Base-by-base conservation (phyloP, 2,329 filamentous ascomycete species). In the Aspergillus texensis region DNA sequence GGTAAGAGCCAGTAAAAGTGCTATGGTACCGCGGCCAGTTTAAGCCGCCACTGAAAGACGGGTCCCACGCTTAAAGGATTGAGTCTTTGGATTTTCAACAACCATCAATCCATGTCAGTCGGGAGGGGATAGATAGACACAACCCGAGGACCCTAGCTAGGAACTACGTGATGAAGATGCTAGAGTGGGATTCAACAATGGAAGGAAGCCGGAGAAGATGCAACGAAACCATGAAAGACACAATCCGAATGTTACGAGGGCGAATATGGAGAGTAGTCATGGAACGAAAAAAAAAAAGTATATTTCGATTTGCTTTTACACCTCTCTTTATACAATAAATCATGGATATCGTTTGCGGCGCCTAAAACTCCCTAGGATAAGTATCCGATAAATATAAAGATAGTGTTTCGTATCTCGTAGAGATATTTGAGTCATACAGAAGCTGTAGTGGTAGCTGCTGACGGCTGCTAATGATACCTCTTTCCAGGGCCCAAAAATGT, bases 1-100 rank as follows among this genome's bases (percentile, higher is more conserved):
- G 74, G 74, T 65, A 80, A 80, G 73, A 71, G 69, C 65, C 72
- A 73, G 67, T 80, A 78, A 74, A n/a, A 64, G 16, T 26, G 19
- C 19, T 24, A 34, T 36, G 32, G n/a, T 2, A 55, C 5, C 10
- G 30, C 48, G 28, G 30, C 24, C 28, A 32, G n/a, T 55, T 28
- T 16, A 36, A 41, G n/a, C 30, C 3, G 11, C n/a, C 14, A 57
- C 26, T 32, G 12, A 46, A 24, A 57, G n/a, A 10, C 28, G 55
- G 10, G 21, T 26, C 24, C 16, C 39, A 26, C 14, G 12, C n/a
- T 19, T 16, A 39, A 14, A 24, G 21, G 52, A 52, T 53, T 30
- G 58, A 43, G 36, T 48, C 46, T 45, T 53, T 54, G 68, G 71
- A 71, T 69, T 67, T 75, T 76, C 74, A 75, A 76, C 73, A 75